Base-by-base conservation (phyloP, 2,329 filamentous ascomycete genomes). In the Camptophora hylomeconis region DNA sequence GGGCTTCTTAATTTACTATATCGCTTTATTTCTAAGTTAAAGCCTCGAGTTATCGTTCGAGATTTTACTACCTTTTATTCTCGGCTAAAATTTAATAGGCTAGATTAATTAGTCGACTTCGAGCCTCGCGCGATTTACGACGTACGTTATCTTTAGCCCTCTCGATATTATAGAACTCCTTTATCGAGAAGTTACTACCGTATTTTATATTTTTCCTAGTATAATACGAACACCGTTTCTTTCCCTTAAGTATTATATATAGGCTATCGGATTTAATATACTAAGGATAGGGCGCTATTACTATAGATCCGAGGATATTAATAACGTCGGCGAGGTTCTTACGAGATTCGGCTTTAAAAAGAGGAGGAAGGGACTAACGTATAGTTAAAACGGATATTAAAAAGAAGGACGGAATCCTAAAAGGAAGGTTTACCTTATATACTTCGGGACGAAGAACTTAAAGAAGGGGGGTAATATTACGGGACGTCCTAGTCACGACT, bases 391-490 rank as follows among this genome's bases (percentile, higher is more conserved):
- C 12, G 14, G 6, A 7, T 26, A 26, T 15, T 15, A 15, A 26
- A 15, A 15, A 12, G 24, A 10, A 26, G 24, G 24, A 15, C n/a
- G 5, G 15, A 6, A 15, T 17, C 14, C 24, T 26, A 15, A 26
- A n/a, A 15, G 17, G 7, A 26, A 26, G 24, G 14, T 15, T 15
- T 26, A 15, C 17, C 24, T 15, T 26, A 11, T n/a, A n/a, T n/a
- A n/a, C n/a, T n/a, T n/a, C n/a, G n/a, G n/a, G n/a, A n/a, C n/a
- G n/a, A n/a, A n/a, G n/a, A n/a, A n/a, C n/a, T n/a, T n/a, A n/a
- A n/a, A n/a, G 14, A 26, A 26, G 24, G 24, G 24, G 24, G 24
- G 17, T 26, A 26, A 15, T 26, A 26, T 26, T 26, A 26, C 11
- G n/a, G 10, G n/a, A 10, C 17, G 17, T 10, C 24, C 14, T 26